These are phyloP conservation scores for Fistulina hepatica DNA, from an alignment of 1,284 basidiomycete species.

Conservation along the genomic window DNA sequence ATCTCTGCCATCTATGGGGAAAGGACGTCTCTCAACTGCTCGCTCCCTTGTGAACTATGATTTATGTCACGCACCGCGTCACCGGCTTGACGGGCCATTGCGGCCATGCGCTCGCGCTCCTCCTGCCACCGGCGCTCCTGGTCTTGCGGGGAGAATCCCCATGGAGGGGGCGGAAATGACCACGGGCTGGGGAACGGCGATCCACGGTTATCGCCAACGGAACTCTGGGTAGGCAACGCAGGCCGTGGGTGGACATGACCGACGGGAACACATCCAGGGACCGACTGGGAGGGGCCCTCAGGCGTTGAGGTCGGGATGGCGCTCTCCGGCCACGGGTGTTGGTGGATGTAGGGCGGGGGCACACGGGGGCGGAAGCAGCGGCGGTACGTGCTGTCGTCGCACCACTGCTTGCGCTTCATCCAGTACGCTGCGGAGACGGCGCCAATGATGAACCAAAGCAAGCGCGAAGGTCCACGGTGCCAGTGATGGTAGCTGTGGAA, in stretches of 20 bases:
- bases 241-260: too few species aligned
- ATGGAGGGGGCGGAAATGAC: slow-evolving; percentile 6
- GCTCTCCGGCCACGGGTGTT: slow-evolving; percentile 6
- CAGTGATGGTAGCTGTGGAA: slow-evolving; percentile 23
- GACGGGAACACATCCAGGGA: slow-evolving; percentile 4
- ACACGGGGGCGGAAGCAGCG: slow-evolving; percentile 25
- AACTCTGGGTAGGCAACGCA: too few species aligned
- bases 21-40: slow-evolving; percentile 2
- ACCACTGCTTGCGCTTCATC: slow-evolving; percentile 27
- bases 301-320: neutral
- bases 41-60: neutral
- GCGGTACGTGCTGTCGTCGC: slow-evolving; percentile 17
- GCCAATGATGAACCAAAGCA: slow-evolving; percentile 59
- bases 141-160: slow-evolving; percentile 20
- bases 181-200: too few species aligned
- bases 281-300: slow-evolving; percentile 4
- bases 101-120: slow-evolving; percentile 32
- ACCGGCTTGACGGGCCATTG: slow-evolving; percentile 39
- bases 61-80: slow-evolving; percentile 41
- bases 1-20: slow-evolving; percentile 43
- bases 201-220: too few species aligned
- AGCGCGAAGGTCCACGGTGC: slow-evolving; percentile 38
- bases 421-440: slow-evolving; percentile 41
- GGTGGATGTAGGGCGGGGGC: slow-evolving; percentile 15
- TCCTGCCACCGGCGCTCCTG: slow-evolving; percentile 29